Conservation (phyloP, 192 early-diverging fungal genomes). For the Entomortierella parvispora region DNA sequence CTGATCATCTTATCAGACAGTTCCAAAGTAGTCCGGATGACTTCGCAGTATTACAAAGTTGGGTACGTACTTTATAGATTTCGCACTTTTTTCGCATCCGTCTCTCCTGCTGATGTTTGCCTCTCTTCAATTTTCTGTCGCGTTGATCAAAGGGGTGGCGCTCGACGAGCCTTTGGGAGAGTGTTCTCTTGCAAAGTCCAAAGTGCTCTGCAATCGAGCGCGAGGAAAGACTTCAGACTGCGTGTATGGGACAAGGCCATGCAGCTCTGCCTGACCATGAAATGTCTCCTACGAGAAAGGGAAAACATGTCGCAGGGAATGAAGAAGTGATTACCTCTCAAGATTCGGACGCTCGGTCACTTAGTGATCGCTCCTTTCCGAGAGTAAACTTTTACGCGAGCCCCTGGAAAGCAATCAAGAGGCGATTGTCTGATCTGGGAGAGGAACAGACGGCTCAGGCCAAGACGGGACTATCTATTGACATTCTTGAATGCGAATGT, state of each 20-base stretch:
- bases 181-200: not conserved
- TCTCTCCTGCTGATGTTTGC: not conserved
- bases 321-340: too few relatives aligned
- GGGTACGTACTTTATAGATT: constrained; percentile 53
- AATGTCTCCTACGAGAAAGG: too few relatives aligned
- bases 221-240: constrained; percentile 4
- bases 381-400: too few relatives aligned
- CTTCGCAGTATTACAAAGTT: constrained; percentile 62
- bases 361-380: too few relatives aligned
- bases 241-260: constrained; percentile 2
- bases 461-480: too few relatives aligned
- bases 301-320: too few relatives aligned
- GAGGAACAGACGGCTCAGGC: too few relatives aligned
- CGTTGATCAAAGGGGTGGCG: constrained; percentile 21
- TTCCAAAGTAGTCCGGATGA: constrained; percentile 68
- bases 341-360: not conserved
- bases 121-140: not conserved
- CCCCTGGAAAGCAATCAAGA: too few relatives aligned
- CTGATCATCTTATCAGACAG: constrained; percentile 59
- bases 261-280: not conserved
- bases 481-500: not conserved
- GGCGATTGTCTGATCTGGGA: too few relatives aligned
- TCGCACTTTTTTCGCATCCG: not conserved
- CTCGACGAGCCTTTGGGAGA: constrained; percentile 6
- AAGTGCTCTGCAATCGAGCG: not conserved